Percentiles rank a stretch among this genome's conserved stretches.
These are phyloP conservation scores for Ensete glaucum DNA, from an alignment of 176 grass and related monocot genomes.

Conservation along the genomic window DNA sequence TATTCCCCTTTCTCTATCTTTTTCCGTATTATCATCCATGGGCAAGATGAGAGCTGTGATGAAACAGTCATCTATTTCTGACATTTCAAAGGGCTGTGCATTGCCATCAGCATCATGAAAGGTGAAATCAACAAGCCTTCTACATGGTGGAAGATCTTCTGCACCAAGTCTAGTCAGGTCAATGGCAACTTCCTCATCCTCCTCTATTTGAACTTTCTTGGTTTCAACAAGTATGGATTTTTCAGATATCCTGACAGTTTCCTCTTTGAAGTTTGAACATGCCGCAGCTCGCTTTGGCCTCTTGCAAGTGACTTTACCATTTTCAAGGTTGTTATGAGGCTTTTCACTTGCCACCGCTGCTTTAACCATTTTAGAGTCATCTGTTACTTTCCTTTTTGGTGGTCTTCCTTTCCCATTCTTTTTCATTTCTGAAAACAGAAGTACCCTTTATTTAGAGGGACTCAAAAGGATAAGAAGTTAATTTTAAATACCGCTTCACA, in stretches of 20 bases:
- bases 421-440: background rate
- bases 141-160: slow-evolving; percentile 59
- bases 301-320: background rate
- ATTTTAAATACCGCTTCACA: background rate
- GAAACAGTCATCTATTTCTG: slow-evolving; percentile 84
- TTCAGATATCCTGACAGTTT: slow-evolving; percentile 2
- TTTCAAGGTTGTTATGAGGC: background rate
- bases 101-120: slow-evolving; percentile 87
- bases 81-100: slow-evolving; percentile 93
- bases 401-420: background rate
- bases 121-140: slow-evolving; percentile 81
- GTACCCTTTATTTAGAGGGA: background rate
- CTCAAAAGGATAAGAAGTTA: background rate
- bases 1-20: slow-evolving; percentile 76
- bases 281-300: slow-evolving; percentile 12
- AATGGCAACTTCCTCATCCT: slow-evolving; percentile 78
- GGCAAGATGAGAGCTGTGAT: slow-evolving; percentile 94
- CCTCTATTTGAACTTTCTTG: slow-evolving; percentile 61
- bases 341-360: background rate
- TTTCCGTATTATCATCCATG: slow-evolving; percentile 76
- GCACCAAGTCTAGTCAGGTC: slow-evolving; percentile 67
- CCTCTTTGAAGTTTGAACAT: slow-evolving; percentile 20
- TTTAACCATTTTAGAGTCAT: background rate
- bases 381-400: background rate
- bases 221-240: slow-evolving; percentile 28